A percentile compares a stretch with the other conserved stretches of the same genome.
Evolutionary conservation across 371 early-diverging fungal genomes (phyloP).

Genomic region (Chytridium lagenaria): DNA sequence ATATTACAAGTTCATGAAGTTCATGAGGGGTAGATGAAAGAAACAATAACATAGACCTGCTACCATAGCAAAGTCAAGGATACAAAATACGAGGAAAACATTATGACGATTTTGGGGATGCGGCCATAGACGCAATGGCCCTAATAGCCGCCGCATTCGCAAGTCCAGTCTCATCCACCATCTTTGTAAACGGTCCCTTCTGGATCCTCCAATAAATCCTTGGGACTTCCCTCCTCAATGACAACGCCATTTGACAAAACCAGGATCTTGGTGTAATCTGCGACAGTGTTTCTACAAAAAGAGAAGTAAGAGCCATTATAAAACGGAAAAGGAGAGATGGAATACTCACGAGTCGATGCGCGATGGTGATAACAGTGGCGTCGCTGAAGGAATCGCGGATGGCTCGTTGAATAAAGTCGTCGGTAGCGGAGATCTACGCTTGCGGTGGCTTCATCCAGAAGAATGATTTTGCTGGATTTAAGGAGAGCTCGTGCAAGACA

Average conservation of each 20-base stretch:
- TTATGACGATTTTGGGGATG: too few relatives aligned
- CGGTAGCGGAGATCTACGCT: constrained; percentile 74
- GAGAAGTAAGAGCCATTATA: not conserved
- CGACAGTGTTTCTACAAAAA: constrained; percentile 39
- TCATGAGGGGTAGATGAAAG: too few relatives aligned
- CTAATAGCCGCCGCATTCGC: constrained; percentile 50
- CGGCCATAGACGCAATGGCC: constrained; percentile 13
- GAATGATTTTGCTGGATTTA: constrained; percentile 47
- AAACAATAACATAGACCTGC: too few relatives aligned
- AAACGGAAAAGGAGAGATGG: not conserved
- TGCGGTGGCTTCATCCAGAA: constrained; percentile 66
- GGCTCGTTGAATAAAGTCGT: constrained; percentile 63
- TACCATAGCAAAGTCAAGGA: too few relatives aligned
- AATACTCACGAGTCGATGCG: constrained; percentile 57
- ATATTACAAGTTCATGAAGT: too few relatives aligned
- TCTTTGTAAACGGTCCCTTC: constrained; percentile 41
- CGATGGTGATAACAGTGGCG: constrained; percentile 66
- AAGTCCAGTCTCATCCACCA: constrained; percentile 56
- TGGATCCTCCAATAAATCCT: constrained; percentile 33
- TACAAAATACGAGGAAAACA: too few relatives aligned
- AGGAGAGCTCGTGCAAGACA: constrained; percentile 54
- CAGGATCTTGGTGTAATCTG: constrained; percentile 31
- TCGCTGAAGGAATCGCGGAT: constrained; percentile 60
- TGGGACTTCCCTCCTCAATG: constrained; percentile 48
- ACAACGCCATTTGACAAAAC: constrained; percentile 25